Evolutionary conservation across 495 filamentous ascomycete species (phyloP).

Genomic region (Lasiosphaeria miniovina): DNA sequence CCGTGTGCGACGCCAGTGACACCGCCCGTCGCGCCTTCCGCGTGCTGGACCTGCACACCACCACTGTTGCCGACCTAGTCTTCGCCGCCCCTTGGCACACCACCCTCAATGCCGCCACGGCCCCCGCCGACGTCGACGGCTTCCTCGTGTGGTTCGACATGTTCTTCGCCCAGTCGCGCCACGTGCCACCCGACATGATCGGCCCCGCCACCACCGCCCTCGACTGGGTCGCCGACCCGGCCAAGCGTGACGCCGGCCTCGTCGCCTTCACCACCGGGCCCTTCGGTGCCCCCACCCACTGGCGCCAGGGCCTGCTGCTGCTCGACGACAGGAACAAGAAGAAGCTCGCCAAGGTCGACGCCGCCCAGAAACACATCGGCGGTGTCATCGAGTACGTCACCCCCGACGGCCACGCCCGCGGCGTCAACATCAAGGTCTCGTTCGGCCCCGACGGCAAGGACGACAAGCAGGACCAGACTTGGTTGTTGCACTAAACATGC

Average conservation of each 20-base stretch:
- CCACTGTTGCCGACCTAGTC: conserved; percentile 66
- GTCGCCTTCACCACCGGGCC: conserved; percentile 77
- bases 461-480: conserved; percentile 40
- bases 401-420: conserved; percentile 47
- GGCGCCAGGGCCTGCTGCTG: conserved; percentile 73
- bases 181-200: conserved; percentile 10
- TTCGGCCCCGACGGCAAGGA: conserved; percentile 38
- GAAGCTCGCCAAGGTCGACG: conserved; percentile 27
- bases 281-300: conserved; percentile 74
- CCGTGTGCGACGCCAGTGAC: conserved; percentile 65
- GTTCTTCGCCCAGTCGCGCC: conserved; percentile 59
- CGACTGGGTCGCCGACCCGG: conserved; percentile 27
- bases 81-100: conserved; percentile 66
- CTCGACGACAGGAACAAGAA: conserved; percentile 32
- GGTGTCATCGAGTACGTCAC: conserved; percentile 48
- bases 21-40: conserved; percentile 56
- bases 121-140: conserved; percentile 64
- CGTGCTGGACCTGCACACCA: conserved; percentile 79
- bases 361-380: conserved; percentile 34
- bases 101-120: conserved; percentile 33
- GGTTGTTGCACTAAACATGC: conserved; percentile 35
- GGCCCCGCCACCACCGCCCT: conserved; percentile 24
- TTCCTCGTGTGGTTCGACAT: conserved; percentile 79
- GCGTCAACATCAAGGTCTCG: conserved; percentile 40
- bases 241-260: conserved; percentile 34